A percentile compares a stretch with the other conserved stretches of the same genome.
Evolutionary conservation across 2,329 filamentous ascomycete genomes (phyloP).

Genomic region (Helotiales sp.): DNA sequence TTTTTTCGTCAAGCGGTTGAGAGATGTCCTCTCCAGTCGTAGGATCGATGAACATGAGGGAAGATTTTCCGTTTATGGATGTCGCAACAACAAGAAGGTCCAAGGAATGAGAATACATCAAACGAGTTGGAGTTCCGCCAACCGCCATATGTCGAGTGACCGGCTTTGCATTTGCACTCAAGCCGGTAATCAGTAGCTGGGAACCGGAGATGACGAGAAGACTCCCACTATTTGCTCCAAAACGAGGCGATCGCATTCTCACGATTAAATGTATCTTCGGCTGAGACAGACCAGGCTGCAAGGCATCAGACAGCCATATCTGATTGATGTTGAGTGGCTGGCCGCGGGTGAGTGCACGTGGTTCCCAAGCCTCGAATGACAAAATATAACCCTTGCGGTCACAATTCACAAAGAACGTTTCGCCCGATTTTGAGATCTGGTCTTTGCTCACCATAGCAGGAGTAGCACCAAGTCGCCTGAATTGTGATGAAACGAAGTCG

Average conservation of each 20-base stretch:
- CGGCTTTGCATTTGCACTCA: conserved; percentile 52
- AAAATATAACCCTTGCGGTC: conserved; percentile 50
- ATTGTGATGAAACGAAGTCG: conserved; percentile 22
- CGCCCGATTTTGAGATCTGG: conserved; percentile 21
- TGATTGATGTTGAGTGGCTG: conserved; percentile 38
- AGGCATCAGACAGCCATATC: conserved; percentile 58
- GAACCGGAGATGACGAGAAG: conserved; percentile 56
- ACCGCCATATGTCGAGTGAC: conserved; percentile 57
- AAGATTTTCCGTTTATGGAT: conserved; percentile 50
- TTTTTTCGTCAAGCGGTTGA: conserved; percentile 48
- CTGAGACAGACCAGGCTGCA: conserved; percentile 51
- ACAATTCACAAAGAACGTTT: conserved; percentile 53
- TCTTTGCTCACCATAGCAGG: conserved; percentile 37
- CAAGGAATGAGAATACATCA: conserved; percentile 60
- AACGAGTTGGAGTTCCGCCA: conserved; percentile 44
- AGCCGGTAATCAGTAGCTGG: conserved; percentile 57
- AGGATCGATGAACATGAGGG: conserved; percentile 61
- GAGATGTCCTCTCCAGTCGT: conserved; percentile 59
- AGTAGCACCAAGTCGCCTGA: conserved; percentile 37
- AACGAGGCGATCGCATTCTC: conserved; percentile 47
- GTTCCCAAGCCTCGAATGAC: conserved; percentile 7
- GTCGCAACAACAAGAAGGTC: conserved; percentile 60
- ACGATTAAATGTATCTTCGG: conserved; percentile 55
- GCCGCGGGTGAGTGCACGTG: neutral
- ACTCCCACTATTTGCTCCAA: conserved; percentile 36